Base-by-base conservation (phyloP, 257 asterid species). In the Capsicum chinense region DNA sequence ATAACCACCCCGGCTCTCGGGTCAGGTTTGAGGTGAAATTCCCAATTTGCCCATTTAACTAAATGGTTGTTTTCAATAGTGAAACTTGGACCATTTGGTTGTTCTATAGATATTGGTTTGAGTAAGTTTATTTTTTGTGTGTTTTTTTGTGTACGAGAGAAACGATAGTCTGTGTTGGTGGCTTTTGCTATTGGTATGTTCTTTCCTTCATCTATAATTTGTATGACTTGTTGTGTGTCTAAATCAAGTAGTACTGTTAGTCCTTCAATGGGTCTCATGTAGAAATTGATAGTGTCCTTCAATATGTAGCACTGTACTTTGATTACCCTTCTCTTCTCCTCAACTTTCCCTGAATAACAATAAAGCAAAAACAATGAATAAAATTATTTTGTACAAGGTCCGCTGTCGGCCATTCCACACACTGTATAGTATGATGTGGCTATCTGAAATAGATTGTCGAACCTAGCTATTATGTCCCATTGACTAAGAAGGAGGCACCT, bases 181-280 rank as follows among this genome's bases (percentile, higher is more conserved):
- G 97, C 98, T 35, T 89, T 90, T 17, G 99, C 97, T 42, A 96
- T 92, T 0, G 99, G 99, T 56, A 96, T 93, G 89, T 85, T 56
- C 70, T 82, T 85, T 4, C 98, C 98, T 50, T 91, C 88, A 21
- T 94, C 98, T 0, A 87, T 68, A 81, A 96, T 92, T 56, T 94
- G 79, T 1, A 96, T 79, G 0, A 96, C 94, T 86, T 93, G 37
- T 84, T 88, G 87, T 0, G 97, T 94, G 82, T 96, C 99, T 79
- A 96, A 47, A 85, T 96, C 98, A 1, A 96, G 89, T 1, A 96
- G 85, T 1, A 94, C 99, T 0, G 97, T 94, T 2, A 96, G 91
- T 17, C 99, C 99, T 90, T 96, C 99, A 9, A 96, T 93, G 56
- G 99, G 99, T 47, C 98, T 90, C 99, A 96, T 96, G 89, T 96